Conservation (phyloP, 805 yeast genomes). For the Sugiyamaella floridensis region DNA sequence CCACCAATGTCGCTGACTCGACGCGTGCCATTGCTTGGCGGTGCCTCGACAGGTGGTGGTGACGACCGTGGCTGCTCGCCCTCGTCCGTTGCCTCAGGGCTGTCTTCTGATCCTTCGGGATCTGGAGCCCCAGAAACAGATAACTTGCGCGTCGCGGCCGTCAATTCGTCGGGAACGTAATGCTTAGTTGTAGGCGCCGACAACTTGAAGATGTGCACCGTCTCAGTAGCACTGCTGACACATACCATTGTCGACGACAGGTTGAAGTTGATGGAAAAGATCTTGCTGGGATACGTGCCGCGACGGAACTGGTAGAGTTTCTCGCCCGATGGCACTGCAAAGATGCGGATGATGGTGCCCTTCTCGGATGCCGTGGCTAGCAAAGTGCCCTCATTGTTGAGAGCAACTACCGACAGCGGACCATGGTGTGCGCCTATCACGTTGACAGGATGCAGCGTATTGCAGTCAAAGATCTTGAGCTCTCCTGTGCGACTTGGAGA, state of each 20-base stretch:
- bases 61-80: neutral
- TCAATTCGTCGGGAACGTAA: neutral
- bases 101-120: neutral
- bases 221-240: slow-evolving; percentile 85
- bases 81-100: slow-evolving; percentile 7
- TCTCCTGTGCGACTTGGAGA: slow-evolving; percentile 43
- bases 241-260: slow-evolving; percentile 60
- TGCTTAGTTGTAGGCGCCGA: slow-evolving; percentile 33
- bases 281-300: slow-evolving; percentile 78
- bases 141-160: neutral
- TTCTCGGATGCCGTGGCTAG: slow-evolving; percentile 85
- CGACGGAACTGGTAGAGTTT: slow-evolving; percentile 69
- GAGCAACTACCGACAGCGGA: slow-evolving; percentile 56
- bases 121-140: neutral
- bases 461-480: slow-evolving; percentile 73
- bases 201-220: slow-evolving; percentile 84
- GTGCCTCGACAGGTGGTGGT: neutral
- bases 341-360: slow-evolving; percentile 85
- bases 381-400: slow-evolving; percentile 69
- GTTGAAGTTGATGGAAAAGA: slow-evolving; percentile 71
- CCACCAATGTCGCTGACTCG: slow-evolving; percentile 9
- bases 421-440: slow-evolving; percentile 83
- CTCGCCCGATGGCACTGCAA: slow-evolving; percentile 49
- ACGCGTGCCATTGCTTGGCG: neutral
- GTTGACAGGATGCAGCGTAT: slow-evolving; percentile 65